These are phyloP conservation scores for Ceriops decandra DNA, from an alignment of 345 rosid species.

Conservation along the genomic window DNA sequence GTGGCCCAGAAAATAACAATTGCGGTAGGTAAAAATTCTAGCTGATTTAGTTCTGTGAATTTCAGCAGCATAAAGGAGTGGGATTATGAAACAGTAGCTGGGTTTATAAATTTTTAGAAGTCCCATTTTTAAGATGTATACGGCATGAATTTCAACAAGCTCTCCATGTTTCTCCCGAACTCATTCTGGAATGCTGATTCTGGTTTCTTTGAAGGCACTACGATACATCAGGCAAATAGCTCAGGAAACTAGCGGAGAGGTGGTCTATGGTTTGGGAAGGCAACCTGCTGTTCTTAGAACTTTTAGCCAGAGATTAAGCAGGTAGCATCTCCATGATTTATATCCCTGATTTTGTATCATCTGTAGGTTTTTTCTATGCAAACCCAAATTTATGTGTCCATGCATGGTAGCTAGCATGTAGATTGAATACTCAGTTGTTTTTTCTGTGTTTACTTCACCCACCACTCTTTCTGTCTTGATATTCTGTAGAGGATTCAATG, in stretches of 20 bases:
- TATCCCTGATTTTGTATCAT: no score
- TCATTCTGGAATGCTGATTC: slow-evolving; percentile 6
- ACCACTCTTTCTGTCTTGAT: not conserved
- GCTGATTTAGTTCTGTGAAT: not conserved
- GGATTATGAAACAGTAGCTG: not conserved
- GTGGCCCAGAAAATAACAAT: slow-evolving; percentile 94
- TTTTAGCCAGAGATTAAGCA: slow-evolving; percentile 91
- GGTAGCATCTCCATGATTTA: slow-evolving; percentile 38
- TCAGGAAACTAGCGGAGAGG: slow-evolving; percentile 93
- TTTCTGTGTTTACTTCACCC: not conserved
- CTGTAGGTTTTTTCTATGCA: not conserved
- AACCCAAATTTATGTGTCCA: not conserved
- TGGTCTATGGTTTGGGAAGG: slow-evolving; percentile 90
- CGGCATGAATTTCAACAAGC: not conserved
- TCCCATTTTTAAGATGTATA: no score
- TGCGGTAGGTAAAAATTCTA: slow-evolving; percentile 51
- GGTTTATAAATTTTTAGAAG: no score
- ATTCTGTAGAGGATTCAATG: slow-evolving; percentile 75
- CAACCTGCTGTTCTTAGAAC: slow-evolving; percentile 94
- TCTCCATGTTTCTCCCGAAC: not conserved
- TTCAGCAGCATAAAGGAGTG: not conserved
- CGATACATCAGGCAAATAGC: slow-evolving; percentile 84
- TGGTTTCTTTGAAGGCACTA: slow-evolving; percentile 56
- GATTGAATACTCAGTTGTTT: not conserved
- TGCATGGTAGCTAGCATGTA: not conserved